Conservation (phyloP, 768 basidiomycete genomes). For the Panaeolus papilionaceus region DNA sequence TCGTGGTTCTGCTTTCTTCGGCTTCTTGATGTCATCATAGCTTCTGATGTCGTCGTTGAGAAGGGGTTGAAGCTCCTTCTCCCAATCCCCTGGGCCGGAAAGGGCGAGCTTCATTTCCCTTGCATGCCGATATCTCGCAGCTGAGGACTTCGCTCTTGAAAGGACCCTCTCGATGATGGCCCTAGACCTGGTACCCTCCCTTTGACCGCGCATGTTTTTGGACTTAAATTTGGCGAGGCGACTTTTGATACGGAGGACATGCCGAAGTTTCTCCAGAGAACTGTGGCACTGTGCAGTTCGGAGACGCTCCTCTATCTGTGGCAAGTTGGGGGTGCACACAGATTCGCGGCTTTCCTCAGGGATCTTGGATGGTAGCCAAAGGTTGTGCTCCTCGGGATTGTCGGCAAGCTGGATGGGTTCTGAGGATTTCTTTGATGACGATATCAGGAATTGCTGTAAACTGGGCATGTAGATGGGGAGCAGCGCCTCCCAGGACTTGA, state of each 20-base stretch:
- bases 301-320: neutral
- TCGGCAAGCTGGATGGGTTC: neutral
- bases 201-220: conserved; percentile 2
- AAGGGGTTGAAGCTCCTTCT: too few species aligned
- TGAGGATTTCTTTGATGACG: neutral
- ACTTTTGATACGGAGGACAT: neutral
- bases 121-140: neutral
- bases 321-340: too few species aligned
- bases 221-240: neutral
- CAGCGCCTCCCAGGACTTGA: conserved; percentile 21
- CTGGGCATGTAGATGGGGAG: conserved; percentile 23
- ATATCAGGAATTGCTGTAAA: conserved; percentile 16
- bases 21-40: neutral
- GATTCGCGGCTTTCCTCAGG: too few species aligned
- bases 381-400: conserved; percentile 12
- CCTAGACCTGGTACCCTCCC: neutral
- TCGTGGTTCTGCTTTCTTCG: neutral
- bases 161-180: conserved; percentile 22
- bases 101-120: conserved; percentile 1
- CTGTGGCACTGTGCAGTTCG: conserved; percentile 21
- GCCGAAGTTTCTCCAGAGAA: conserved; percentile 15
- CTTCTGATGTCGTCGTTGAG: too few species aligned
- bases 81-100: neutral
- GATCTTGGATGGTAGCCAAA: conserved; percentile 20
- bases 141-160: neutral